These are phyloP conservation scores for Yamadazyma mexicana DNA, from an alignment of 1,139 yeast species.

Conservation along the genomic window DNA sequence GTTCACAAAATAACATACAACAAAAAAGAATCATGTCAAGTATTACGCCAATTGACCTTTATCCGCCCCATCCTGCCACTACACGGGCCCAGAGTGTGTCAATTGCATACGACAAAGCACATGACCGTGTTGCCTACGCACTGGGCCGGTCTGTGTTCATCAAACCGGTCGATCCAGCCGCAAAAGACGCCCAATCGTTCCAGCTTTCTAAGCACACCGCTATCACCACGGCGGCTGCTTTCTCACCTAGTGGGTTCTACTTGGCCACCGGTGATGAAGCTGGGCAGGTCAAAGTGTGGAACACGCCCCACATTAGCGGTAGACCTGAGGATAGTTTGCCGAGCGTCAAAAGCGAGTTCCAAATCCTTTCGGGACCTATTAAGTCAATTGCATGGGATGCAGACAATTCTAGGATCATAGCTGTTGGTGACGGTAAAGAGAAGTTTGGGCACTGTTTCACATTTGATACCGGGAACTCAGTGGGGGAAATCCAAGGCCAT, in stretches of 20 bases:
- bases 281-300: slow-evolving; percentile 91
- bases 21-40: neutral
- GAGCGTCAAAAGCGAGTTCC: slow-evolving; percentile 73
- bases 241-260: slow-evolving; percentile 87
- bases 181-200: slow-evolving; percentile 34
- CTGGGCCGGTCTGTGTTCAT: slow-evolving; percentile 79
- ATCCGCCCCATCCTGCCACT: slow-evolving; percentile 77
- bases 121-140: slow-evolving; percentile 75
- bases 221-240: slow-evolving; percentile 77
- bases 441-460: slow-evolving; percentile 90
- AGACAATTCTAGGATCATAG: slow-evolving; percentile 80
- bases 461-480: slow-evolving; percentile 91
- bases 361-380: slow-evolving; percentile 78
- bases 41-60: slow-evolving; percentile 19
- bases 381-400: slow-evolving; percentile 91
- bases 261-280: slow-evolving; percentile 90
- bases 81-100: slow-evolving; percentile 68
- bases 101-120: slow-evolving; percentile 67
- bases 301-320: slow-evolving; percentile 35
- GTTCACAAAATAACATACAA: no score
- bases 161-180: slow-evolving; percentile 49
- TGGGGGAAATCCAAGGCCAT: slow-evolving; percentile 96
- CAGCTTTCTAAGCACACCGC: slow-evolving; percentile 75
- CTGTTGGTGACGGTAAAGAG: slow-evolving; percentile 94
- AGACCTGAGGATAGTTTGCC: slow-evolving; percentile 18